Base-by-base conservation (phyloP, 2,329 filamentous ascomycete species). In the Diaporthe destruens region DNA sequence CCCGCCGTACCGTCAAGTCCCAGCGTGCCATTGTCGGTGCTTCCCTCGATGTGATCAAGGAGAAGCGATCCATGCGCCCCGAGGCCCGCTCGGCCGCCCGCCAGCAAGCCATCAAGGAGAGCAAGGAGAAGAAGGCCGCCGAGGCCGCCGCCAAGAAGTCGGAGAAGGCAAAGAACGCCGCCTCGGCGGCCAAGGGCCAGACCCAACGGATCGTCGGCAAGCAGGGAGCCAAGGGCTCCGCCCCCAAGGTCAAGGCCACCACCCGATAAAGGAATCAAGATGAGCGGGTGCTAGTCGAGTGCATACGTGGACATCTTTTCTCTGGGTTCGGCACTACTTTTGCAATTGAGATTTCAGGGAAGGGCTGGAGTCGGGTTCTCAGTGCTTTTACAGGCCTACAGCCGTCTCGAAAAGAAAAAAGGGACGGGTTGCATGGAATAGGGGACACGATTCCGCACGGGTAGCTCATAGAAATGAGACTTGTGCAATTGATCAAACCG, bases 31-130 rank as follows among this genome's bases (percentile, higher is more conserved):
- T 99, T 86, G 96, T 99, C 81, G 96, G 96, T 91, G 96, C 96
- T 80, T 98, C 96, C 77, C 95, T 99, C 86, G 96, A 99, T 85
- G 95, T 98, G 84, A 98, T 99, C 92, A 98, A 98, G 93, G 96
- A 99, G 92, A 94, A 94, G 89, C 95, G 96, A 83, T 87, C 90
- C 81, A 92, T 94, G 90, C 94, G 96, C 86, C 96, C 96, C 80
- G 96, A 98, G 90, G 96, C 95, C 84, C 95, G 96, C 85, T 90
- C 91, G 81, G 96, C 96, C 82, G 95, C 95, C 83, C 96, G 96
- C 84, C 88, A 90, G 79, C 89, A 92, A 80, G 96, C 96, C 85
- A 95, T 98, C 89, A 96, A 96, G 90, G 95, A 97, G 85, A 94
- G 92, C 88, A 99, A 99, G 93, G 95, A 97, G 86, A 98, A 98